Conservation (phyloP, 306 rosid genomes). For the Lathyrus oleraceus region DNA sequence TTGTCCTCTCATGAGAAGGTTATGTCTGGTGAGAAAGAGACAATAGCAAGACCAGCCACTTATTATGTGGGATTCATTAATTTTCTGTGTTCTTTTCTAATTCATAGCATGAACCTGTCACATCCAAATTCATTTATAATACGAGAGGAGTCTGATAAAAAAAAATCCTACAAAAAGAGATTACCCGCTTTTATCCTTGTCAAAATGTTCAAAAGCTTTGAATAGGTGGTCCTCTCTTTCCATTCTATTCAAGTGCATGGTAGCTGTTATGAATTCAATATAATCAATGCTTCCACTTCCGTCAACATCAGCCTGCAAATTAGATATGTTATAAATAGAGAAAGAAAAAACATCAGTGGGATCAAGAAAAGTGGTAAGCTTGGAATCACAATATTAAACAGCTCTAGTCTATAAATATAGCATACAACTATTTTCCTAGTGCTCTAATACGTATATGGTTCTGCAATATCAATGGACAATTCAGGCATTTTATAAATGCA, state of each 20-base stretch:
- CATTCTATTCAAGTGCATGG: constrained; percentile 87
- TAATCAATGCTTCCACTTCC: constrained; percentile 87
- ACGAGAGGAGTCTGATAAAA: background rate
- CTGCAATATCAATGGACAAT: background rate
- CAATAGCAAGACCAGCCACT: background rate
- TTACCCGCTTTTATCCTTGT: constrained; percentile 88
- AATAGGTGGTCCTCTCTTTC: constrained; percentile 88
- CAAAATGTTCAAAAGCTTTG: constrained; percentile 86
- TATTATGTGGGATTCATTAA: constrained; percentile 5
- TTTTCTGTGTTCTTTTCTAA: background rate
- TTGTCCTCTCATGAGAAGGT: constrained; percentile 5
- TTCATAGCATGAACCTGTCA: constrained; percentile 3
- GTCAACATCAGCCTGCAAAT: constrained; percentile 86
- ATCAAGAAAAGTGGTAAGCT: constrained; percentile 18
- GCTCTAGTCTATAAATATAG: constrained; percentile 28
- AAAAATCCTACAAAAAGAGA: background rate
- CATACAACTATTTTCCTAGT: background rate
- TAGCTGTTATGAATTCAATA: constrained; percentile 82
- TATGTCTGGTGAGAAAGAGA: background rate
- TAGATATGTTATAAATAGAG: constrained; percentile 13
- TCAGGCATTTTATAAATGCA: background rate
- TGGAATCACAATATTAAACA: constrained; percentile 24
- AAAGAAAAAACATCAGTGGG: constrained; percentile 25
- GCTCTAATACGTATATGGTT: background rate
- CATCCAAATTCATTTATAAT: background rate